Conservation (phyloP, 1,139 yeast species). For the Groenewaldozyma sp. region DNA sequence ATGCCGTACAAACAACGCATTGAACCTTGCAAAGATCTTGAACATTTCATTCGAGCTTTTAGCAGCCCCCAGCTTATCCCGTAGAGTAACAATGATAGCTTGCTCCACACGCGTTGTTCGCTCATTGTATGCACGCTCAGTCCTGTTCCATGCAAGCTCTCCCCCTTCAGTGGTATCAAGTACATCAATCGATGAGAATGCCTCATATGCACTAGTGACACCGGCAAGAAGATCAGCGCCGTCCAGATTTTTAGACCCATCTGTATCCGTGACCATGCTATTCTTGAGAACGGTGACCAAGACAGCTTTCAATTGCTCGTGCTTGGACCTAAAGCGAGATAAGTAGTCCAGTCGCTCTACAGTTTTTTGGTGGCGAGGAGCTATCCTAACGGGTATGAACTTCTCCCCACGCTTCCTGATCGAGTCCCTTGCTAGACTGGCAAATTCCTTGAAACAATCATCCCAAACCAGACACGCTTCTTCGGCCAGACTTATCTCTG, state of each 20-base stretch:
- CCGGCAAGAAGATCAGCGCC: slow-evolving; percentile 30
- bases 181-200: slow-evolving; percentile 32
- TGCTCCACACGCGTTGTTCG: slow-evolving; percentile 39
- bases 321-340: slow-evolving; percentile 42
- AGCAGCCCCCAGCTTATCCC: slow-evolving; percentile 33
- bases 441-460: slow-evolving; percentile 44
- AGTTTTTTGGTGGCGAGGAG: slow-evolving; percentile 38
- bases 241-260: slow-evolving; percentile 9
- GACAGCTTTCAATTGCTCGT: slow-evolving; percentile 40
- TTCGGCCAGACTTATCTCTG: slow-evolving; percentile 20
- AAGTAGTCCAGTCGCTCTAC: slow-evolving; percentile 42
- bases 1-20: slow-evolving; percentile 41
- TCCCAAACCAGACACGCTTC: slow-evolving; percentile 41
- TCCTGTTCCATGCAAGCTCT: slow-evolving; percentile 32
- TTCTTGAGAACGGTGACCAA: slow-evolving; percentile 30
- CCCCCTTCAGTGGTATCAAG: slow-evolving; percentile 33
- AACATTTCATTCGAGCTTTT: slow-evolving; percentile 42
- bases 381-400: slow-evolving; percentile 55
- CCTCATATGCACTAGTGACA: slow-evolving; percentile 35
- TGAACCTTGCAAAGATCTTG: slow-evolving; percentile 40
- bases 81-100: slow-evolving; percentile 35
- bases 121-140: slow-evolving; percentile 35
- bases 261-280: slow-evolving; percentile 21
- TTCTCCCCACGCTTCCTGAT: slow-evolving; percentile 67
- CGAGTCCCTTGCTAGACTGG: slow-evolving; percentile 58